Base-by-base conservation (phyloP, 2,329 filamentous ascomycete genomes). In the Aspergillus novofumigatus region DNA sequence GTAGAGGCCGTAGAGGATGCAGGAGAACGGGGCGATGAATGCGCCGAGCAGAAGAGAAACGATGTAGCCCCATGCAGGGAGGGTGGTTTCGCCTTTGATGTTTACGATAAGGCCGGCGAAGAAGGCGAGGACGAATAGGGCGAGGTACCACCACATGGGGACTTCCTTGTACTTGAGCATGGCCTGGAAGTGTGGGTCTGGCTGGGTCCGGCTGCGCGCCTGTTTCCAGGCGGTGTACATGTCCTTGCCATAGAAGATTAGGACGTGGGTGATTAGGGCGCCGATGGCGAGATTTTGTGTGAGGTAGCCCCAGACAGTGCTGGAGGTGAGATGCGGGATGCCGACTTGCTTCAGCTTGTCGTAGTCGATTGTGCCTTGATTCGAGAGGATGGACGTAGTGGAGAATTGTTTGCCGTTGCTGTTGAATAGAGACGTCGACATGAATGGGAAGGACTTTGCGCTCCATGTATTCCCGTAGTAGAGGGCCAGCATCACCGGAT, bases 21-120 rank as follows among this genome's bases (percentile, higher is more conserved):
- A 64, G 29, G 58, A 64, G 20, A 85, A 75, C 0, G 82, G 82
- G 0, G 82, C 79, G 23, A 85, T 79, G 55, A 81, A 64, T 0
- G 69, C 10, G 0, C 67, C 67, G 1, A 81, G 25, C 0, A 80
- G 26, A 0, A 82, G 69, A 0, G 79, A 65, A 1, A 82, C 69
- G 8, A 82, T 66, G 56, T 81, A 82, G 0, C 73, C 79, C 80
- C 80, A 81, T 2, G 60, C 69, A 0, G 79, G 77, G 28, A 81
- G 69, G 0, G 79, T 81, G 3, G 79, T 75, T 45, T 81, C 69
- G 51, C 79, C 76, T 54, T 76, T 79, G 48, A 74, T 65, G 7
- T 79, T 76, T 0, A 81, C 78, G 2, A 80, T 63, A 4, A 81
- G 68, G 0, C 80, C 80, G 0, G 80, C 73, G 2, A 81, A 57